Conservation (phyloP, 176 grass and related monocot genomes). For the Cocos nucifera region DNA sequence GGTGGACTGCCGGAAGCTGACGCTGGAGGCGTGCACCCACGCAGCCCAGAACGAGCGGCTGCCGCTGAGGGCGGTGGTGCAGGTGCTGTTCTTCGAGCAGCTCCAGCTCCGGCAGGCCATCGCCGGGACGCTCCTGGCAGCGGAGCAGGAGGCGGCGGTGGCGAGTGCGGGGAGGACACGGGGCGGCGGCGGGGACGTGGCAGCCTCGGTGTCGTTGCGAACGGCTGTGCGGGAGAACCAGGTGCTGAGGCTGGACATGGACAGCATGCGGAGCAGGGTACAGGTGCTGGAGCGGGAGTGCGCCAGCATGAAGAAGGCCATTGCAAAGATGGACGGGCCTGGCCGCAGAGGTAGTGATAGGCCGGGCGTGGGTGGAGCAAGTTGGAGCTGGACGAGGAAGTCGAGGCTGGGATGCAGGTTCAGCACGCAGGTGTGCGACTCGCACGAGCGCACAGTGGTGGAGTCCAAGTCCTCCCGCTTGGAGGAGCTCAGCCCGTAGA, state of each 20-base stretch:
- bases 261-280: conserved; percentile 65
- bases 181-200: neutral
- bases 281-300: conserved; percentile 69
- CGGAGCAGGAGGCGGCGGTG: conserved; percentile 10
- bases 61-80: conserved; percentile 85
- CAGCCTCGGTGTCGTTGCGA: conserved; percentile 10
- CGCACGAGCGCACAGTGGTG: conserved; percentile 10
- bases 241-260: conserved; percentile 75
- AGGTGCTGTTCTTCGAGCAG: conserved; percentile 99
- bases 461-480: neutral
- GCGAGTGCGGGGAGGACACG: neutral
- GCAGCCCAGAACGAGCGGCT: conserved; percentile 91
- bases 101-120: conserved; percentile 78
- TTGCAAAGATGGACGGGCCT: conserved; percentile 51
- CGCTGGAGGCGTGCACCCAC: conserved; percentile 92
- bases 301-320: conserved; percentile 72
- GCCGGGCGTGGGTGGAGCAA: conserved; percentile 1
- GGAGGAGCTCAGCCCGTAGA: neutral
- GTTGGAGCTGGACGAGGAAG: neutral
- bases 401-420: conserved; percentile 46
- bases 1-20: conserved; percentile 81
- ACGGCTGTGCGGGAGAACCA: conserved; percentile 45
- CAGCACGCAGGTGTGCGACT: conserved; percentile 19
- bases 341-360: conserved; percentile 1
- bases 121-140: conserved; percentile 36